Evolutionary conservation across 2,329 filamentous ascomycete species (phyloP), one percentile per base, ranked within the genome.

Genomic region (Didymella pinodella): DNA sequence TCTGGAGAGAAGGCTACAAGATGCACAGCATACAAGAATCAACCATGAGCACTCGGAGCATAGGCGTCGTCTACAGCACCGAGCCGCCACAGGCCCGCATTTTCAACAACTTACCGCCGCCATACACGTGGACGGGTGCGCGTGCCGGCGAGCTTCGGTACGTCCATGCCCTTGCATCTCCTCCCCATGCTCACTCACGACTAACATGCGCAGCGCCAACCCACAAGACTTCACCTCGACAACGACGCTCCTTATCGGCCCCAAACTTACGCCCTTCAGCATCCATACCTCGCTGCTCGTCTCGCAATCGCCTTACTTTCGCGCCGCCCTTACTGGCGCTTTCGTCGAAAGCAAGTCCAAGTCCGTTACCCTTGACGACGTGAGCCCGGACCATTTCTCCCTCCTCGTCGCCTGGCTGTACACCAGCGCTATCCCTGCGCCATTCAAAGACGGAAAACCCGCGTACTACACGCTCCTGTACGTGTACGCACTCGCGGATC

Each of bases 371-470:
- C 75, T 84, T 14, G 77, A 79, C 32, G 80, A 81, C 56, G 74
- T 83, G 49, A 73, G 74, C 58, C 75, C 79, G 20, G 75, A 79
- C 29, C 76, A 76, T 56, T 84, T 84, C 68, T 80, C 82, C 57
- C 81, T 82, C 74, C 81, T 82, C 65, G 72, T 82, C n/a, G 73
- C 78, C 58, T 84, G 82, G 82, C 75, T 84, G 6, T 84, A 84
- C 74, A 81, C 79, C 7, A 76, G 77, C 31, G 65, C 67, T 28
- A 77, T 79, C 62, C 71, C 59, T 1, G 59, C 78, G 28, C 78
- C 80, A 55, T 82, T 80, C 70, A 77, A 80, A 61, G 75, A 78
- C 29, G 79, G 78, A 20, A 79, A 77, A 59, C 81, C 81, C 5
- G 82, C 81, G 28, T 84, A 83, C 73, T 83, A 83, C 72, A 75